Percentiles rank a stretch among this genome's conserved stretches.
Evolutionary conservation across 352 stramenopile species (phyloP).

Genomic region (Elongisporangium undulatum): DNA sequence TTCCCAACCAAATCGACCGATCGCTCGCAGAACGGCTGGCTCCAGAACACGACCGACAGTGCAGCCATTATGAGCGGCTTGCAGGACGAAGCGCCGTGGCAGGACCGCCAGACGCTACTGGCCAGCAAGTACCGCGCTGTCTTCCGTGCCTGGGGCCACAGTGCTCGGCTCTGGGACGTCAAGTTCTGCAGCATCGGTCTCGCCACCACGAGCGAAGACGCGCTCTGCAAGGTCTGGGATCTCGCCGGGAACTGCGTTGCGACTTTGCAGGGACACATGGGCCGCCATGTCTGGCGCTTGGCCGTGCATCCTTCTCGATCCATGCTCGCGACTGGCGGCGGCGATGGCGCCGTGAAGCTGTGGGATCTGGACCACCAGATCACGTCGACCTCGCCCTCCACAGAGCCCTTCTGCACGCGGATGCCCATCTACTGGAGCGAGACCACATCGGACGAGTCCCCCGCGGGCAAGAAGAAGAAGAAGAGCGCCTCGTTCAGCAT

Average conservation of each 20-base stretch:
- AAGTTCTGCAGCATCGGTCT: conserved; percentile 48
- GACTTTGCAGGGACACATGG: conserved; percentile 69
- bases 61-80: conserved; percentile 5
- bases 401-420: conserved; percentile 6
- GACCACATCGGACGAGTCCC: conserved; percentile 4
- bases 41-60: conserved; percentile 9
- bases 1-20: conserved; percentile 1
- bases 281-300: conserved; percentile 75
- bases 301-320: conserved; percentile 44
- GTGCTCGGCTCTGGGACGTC: conserved; percentile 83
- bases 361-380: conserved; percentile 66
- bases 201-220: conserved; percentile 76
- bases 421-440: conserved; percentile 10
- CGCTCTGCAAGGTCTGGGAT: conserved; percentile 71
- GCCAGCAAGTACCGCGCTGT: conserved; percentile 31
- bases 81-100: conserved; percentile 4
- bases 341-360: conserved; percentile 77
- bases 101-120: conserved; percentile 4
- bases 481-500: conserved; percentile 28
- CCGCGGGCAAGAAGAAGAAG: conserved; percentile 14
- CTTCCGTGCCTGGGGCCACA: conserved; percentile 80
- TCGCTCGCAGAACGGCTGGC: conserved; percentile 1
- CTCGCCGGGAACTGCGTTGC: conserved; percentile 53
- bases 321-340: conserved; percentile 62
- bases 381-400: conserved; percentile 26